Evolutionary conservation across 768 basidiomycete genomes (phyloP).

Genomic region (Collybiopsis confluens): DNA sequence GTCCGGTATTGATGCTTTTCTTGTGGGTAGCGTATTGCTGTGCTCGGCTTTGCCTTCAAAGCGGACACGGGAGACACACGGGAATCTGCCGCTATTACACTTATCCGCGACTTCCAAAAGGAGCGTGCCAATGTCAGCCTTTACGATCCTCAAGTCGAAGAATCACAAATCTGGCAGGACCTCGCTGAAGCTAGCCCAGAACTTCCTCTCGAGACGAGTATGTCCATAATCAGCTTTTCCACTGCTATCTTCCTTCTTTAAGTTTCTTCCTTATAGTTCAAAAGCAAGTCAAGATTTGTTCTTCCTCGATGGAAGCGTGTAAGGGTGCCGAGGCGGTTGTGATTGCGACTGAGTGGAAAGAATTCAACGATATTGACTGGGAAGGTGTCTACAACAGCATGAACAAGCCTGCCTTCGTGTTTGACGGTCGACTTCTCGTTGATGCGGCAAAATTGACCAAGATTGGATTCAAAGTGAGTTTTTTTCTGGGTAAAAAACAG

Average conservation of each 20-base stretch:
- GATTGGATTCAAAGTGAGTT: constrained; percentile 85
- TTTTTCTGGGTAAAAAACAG: neutral
- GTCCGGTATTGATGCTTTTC: constrained; percentile 10
- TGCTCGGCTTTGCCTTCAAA: constrained; percentile 98
- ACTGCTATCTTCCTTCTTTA: neutral
- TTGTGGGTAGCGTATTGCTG: constrained; percentile 70
- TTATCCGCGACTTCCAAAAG: constrained; percentile 88
- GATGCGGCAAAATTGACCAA: constrained; percentile 72
- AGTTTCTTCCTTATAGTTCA: constrained; percentile 51
- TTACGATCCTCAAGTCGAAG: constrained; percentile 88
- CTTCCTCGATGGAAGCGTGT: constrained; percentile 83
- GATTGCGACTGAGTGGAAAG: constrained; percentile 96
- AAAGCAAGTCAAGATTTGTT: constrained; percentile 78
- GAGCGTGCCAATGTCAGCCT: constrained; percentile 85
- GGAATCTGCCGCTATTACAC: constrained; percentile 92
- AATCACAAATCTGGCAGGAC: constrained; percentile 84
- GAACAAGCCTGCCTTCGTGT: constrained; percentile 98
- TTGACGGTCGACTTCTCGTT: constrained; percentile 88
- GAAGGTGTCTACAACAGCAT: constrained; percentile 75
- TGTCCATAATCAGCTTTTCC: constrained; percentile 22
- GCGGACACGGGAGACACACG: constrained; percentile 99
- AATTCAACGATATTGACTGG: constrained; percentile 95
- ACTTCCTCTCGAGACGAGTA: constrained; percentile 62
- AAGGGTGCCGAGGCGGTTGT: constrained; percentile 88
- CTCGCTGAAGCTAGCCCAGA: constrained; percentile 65